Conservation (phyloP, 225 moss, liverwort and hornwort species). For the Pseudoscleropodium purum region DNA sequence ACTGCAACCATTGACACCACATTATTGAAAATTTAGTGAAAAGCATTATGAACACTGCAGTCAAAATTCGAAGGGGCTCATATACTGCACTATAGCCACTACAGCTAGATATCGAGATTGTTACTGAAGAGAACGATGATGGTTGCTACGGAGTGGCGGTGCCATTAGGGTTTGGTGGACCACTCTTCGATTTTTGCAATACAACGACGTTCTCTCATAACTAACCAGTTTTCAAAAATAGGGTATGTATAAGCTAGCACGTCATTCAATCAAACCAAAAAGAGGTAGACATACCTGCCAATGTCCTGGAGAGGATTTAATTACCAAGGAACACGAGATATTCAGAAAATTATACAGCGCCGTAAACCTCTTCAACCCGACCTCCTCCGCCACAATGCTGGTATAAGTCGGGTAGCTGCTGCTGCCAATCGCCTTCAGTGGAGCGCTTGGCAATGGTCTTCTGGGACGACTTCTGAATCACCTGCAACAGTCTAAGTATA, state of each 20-base stretch:
- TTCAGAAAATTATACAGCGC: neutral
- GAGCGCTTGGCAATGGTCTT: conserved; percentile 62
- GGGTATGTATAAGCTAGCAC: neutral
- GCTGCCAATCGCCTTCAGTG: conserved; percentile 42
- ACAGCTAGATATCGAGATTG: neutral
- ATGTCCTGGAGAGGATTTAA: neutral
- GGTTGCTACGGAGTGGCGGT: neutral
- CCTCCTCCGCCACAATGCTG: neutral
- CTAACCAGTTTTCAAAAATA: neutral
- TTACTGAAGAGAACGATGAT: neutral
- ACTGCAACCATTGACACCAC: neutral
- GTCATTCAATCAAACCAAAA: neutral
- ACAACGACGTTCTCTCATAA: neutral
- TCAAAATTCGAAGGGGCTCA: neutral
- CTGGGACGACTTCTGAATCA: conserved; percentile 52
- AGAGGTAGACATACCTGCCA: neutral
- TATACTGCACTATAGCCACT: neutral
- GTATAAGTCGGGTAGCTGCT: neutral
- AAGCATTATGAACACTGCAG: neutral
- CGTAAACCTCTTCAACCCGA: neutral
- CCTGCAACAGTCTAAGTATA: neutral
- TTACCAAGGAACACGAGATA: neutral
- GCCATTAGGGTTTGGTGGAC: neutral
- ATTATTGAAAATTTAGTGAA: neutral
- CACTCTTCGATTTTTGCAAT: neutral